phyloP scores from a whole-genome alignment of 805 yeast species.

The Sugiyamaella qingdaonensis region DNA sequence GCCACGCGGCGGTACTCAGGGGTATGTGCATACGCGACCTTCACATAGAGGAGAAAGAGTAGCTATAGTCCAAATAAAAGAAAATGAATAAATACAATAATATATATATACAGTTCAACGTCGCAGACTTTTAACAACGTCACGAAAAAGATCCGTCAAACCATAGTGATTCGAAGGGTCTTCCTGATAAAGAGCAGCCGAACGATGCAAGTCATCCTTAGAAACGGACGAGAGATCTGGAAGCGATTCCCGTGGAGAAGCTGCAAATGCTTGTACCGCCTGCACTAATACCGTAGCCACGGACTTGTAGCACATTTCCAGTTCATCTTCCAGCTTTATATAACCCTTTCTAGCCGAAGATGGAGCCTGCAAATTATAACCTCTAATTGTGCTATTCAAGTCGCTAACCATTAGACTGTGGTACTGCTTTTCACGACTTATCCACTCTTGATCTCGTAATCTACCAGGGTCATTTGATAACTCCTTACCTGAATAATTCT shows the following conservation, averaged over 20 bases:
- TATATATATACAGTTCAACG: neutral
- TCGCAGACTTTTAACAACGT: conserved; percentile 10
- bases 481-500: conserved; percentile 14
- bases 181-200: conserved; percentile 19
- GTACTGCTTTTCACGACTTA: conserved; percentile 29
- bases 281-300: conserved; percentile 27
- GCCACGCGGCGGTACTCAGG: conserved; percentile 4
- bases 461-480: neutral
- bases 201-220: neutral
- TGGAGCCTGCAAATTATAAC: conserved; percentile 64
- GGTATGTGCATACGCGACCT: neutral
- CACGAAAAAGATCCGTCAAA: conserved; percentile 23
- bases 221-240: neutral
- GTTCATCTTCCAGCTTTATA: conserved; percentile 42
- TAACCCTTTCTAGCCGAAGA: conserved; percentile 55
- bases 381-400: conserved; percentile 49
- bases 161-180: conserved; percentile 30
- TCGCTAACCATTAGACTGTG: conserved; percentile 35
- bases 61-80: neutral
- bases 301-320: conserved; percentile 36
- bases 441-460: conserved; percentile 37
- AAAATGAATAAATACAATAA: neutral
- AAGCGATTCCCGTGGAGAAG: neutral
- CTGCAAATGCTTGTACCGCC: conserved; percentile 9
- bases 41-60: neutral